Conservation (phyloP, 78 protist species). For the Dictyostelium capitatum region DNA sequence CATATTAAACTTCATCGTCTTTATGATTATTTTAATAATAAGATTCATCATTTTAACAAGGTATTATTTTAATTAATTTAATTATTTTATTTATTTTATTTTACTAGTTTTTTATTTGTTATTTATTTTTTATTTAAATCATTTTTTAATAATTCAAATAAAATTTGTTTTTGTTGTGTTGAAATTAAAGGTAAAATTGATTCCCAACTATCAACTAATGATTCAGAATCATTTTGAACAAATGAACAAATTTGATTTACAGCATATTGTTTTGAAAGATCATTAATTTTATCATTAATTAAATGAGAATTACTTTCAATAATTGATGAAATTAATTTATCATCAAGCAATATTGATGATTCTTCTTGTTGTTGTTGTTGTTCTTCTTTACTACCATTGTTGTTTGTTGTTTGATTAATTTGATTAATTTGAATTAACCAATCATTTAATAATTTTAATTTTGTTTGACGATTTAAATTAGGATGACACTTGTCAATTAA, state of each 20-base stretch:
- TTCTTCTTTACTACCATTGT: not conserved
- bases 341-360: not conserved
- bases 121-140: not conserved
- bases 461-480: not conserved
- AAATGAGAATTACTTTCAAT: not conserved
- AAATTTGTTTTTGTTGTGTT: slow-evolving; percentile 54
- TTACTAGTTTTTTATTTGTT: no score
- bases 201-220: slow-evolving; percentile 22
- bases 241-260: slow-evolving; percentile 33
- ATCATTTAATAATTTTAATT: slow-evolving; percentile 20
- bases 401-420: not conserved
- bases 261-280: slow-evolving; percentile 25
- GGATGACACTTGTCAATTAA: slow-evolving; percentile 52
- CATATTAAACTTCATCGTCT: no score
- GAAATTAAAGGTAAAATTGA: slow-evolving; percentile 8
- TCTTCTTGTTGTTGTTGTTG: not conserved
- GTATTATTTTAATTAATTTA: not conserved
- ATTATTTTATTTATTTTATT: not conserved
- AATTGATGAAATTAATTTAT: not conserved
- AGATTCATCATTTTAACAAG: no score
- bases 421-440: slow-evolving; percentile 24
- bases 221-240: slow-evolving; percentile 26
- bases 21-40: no score
- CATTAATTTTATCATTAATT: slow-evolving; percentile 21
- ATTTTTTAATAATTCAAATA: slow-evolving; percentile 31